Conservation (phyloP, 495 filamentous ascomycete genomes). For the Daldinia bambusicola region DNA sequence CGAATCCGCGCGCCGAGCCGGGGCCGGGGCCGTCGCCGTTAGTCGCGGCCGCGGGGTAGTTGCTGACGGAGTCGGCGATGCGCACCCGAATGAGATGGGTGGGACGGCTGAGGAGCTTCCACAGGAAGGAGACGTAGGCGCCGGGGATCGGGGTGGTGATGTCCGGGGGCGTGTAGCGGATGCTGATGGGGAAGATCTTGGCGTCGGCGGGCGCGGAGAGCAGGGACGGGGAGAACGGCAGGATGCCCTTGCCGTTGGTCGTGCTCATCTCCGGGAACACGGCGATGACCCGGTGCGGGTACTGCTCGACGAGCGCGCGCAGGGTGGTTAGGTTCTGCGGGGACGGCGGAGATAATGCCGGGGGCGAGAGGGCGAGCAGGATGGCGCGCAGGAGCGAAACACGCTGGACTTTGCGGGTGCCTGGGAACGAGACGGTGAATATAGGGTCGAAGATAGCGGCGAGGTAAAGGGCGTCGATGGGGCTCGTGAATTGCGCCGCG, state of each 20-base stretch:
- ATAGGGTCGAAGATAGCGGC: constrained; percentile 95
- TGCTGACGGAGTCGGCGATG: constrained; percentile 77
- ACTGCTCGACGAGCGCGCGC: constrained; percentile 65
- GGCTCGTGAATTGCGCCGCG: constrained; percentile 88
- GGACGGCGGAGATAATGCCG: constrained; percentile 60
- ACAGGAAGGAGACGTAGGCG: constrained; percentile 74
- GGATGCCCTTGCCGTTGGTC: constrained; percentile 90
- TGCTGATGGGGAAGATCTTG: constrained; percentile 86
- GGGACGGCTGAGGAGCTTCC: constrained; percentile 83
- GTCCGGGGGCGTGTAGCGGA: constrained; percentile 88
- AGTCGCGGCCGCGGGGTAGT: constrained; percentile 50
- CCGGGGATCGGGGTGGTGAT: constrained; percentile 90
- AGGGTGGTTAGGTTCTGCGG: constrained; percentile 65
- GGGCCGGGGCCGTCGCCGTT: constrained; percentile 37
- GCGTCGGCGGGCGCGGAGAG: constrained; percentile 68
- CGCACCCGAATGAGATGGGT: constrained; percentile 91
- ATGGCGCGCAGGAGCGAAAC: constrained; percentile 81
- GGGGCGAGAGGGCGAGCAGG: constrained; percentile 72
- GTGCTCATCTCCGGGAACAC: constrained; percentile 94
- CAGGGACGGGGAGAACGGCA: constrained; percentile 81
- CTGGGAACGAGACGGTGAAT: constrained; percentile 85
- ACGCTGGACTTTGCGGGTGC: constrained; percentile 73
- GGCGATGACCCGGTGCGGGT: constrained; percentile 80
- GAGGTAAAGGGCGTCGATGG: constrained; percentile 94
- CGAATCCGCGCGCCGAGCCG: constrained; percentile 42